Conservation (phyloP, 1,284 basidiomycete species). For the Melampsora americana region DNA sequence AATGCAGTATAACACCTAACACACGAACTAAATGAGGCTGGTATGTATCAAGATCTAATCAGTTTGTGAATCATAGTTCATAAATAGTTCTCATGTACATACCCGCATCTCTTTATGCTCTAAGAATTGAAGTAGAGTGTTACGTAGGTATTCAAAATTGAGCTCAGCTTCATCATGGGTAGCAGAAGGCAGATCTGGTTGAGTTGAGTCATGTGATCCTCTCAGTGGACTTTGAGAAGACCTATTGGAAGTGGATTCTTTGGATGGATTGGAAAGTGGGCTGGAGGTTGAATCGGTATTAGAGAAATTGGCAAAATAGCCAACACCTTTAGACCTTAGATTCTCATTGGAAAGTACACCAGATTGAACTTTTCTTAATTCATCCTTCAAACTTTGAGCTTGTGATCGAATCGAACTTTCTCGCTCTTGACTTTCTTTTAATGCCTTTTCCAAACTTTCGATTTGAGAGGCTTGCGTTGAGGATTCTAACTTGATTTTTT, state of each 20-base stretch:
- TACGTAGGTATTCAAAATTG: constrained; percentile 90
- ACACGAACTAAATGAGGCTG: constrained; percentile 85
- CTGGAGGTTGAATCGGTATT: neutral
- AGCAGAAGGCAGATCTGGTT: constrained; percentile 36
- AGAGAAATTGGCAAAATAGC: constrained; percentile 36
- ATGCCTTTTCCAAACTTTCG: neutral
- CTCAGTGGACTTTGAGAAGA: neutral
- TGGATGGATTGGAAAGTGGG: no score
- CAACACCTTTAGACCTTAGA: constrained; percentile 24
- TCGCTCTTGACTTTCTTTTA: neutral
- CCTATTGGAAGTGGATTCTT: neutral
- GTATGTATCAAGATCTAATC: neutral
- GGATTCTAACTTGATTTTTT: neutral
- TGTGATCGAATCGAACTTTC: constrained; percentile 7
- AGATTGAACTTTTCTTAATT: constrained; percentile 28
- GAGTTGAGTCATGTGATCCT: constrained; percentile 18
- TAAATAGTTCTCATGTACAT: constrained; percentile 54
- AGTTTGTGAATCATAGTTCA: constrained; percentile 44
- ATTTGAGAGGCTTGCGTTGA: constrained; percentile 4
- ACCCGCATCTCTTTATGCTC: constrained; percentile 85
- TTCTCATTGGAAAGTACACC: constrained; percentile 7
- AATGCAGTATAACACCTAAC: constrained; percentile 80
- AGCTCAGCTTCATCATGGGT: constrained; percentile 75
- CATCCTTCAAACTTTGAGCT: constrained; percentile 21
- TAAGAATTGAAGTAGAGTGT: constrained; percentile 87